These are phyloP conservation scores for Colletotrichum tamarilloi DNA, from an alignment of 2,329 filamentous ascomycete genomes.

Conservation along the genomic window DNA sequence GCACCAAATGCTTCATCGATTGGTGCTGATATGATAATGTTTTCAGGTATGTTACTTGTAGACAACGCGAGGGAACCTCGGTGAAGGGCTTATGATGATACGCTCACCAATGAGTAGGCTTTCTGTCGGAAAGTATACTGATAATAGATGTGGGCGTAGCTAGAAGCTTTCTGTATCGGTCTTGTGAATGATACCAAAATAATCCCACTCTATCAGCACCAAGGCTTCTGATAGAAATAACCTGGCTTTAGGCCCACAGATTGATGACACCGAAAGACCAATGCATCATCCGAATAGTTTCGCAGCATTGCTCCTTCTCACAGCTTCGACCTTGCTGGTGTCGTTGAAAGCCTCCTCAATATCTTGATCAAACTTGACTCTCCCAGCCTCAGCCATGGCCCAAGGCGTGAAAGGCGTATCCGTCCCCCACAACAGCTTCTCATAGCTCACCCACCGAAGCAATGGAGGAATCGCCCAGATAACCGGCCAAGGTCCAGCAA, in stretches of 20 bases:
- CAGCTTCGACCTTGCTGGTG: background rate
- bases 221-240: too few relatives aligned
- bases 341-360: background rate
- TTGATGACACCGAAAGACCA: too few relatives aligned
- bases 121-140: too few relatives aligned
- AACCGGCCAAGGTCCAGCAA: conserved; percentile 41
- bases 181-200: too few relatives aligned
- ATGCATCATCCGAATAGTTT: background rate
- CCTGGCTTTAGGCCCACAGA: too few relatives aligned
- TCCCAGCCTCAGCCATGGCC: background rate
- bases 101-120: background rate
- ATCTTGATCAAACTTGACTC: background rate
- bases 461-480: conserved; percentile 36
- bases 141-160: too few relatives aligned
- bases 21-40: too few relatives aligned
- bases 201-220: too few relatives aligned
- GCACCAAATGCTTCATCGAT: background rate
- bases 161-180: too few relatives aligned
- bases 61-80: background rate
- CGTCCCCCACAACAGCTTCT: conserved; percentile 38
- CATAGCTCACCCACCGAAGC: conserved; percentile 39
- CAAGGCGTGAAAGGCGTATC: conserved; percentile 40
- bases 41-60: background rate
- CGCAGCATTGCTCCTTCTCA: conserved; percentile 4
- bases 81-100: background rate